Evolutionary conservation across 2,329 filamentous ascomycete genomes (phyloP).

Genomic region (Plectosphaerella sp.): DNA sequence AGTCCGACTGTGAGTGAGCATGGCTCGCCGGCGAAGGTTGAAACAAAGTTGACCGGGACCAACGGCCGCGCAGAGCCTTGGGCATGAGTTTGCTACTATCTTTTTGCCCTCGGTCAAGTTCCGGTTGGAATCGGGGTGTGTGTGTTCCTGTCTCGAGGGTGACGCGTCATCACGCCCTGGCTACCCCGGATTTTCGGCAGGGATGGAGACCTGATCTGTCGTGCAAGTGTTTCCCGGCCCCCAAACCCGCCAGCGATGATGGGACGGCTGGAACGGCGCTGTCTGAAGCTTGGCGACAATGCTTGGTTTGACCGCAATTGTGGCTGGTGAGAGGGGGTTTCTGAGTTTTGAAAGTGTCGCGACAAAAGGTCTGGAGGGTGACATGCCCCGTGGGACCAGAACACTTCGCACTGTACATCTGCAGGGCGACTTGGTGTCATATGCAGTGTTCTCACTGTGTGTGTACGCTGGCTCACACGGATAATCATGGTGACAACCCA

Average conservation of each 20-base stretch:
- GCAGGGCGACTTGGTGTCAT: neutral
- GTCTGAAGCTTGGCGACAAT: constrained; percentile 1
- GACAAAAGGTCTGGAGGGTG: too few relatives aligned
- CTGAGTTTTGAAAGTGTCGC: neutral
- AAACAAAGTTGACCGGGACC: too few relatives aligned
- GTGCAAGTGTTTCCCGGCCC: neutral
- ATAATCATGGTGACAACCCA: too few relatives aligned
- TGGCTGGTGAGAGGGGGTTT: neutral
- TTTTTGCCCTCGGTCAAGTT: neutral
- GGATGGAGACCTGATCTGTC: neutral
- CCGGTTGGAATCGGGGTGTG: neutral
- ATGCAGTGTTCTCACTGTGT: neutral
- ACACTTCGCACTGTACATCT: too few relatives aligned
- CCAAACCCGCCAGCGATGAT: neutral
- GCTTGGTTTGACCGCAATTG: constrained; percentile 4
- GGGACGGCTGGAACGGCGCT: neutral
- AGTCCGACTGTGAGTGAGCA: too few relatives aligned
- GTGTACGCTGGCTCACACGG: too few relatives aligned
- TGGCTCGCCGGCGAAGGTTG: too few relatives aligned
- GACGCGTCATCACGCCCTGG: constrained; percentile 1
- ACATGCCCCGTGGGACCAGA: too few relatives aligned
- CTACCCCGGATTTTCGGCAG: constrained; percentile 1
- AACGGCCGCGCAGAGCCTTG: too few relatives aligned
- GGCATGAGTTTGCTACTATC: neutral
- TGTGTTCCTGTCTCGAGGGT: neutral